Conservation (phyloP, 2,329 filamentous ascomycete genomes). For the Plenodomus lindquistii region DNA sequence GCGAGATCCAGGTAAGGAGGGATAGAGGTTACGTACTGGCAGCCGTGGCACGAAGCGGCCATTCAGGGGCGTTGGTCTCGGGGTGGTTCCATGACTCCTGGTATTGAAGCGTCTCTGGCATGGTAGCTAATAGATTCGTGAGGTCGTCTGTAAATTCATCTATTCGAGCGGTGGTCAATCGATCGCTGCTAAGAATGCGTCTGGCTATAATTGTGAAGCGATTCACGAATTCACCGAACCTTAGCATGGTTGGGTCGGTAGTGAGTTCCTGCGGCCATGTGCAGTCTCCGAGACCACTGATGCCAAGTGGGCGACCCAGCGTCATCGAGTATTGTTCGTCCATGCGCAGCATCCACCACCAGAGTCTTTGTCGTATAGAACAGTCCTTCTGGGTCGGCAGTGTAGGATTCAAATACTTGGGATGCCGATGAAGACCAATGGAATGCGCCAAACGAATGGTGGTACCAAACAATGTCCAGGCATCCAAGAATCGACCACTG, state of each 20-base stretch:
- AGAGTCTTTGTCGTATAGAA: conserved; percentile 49
- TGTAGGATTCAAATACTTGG: conserved; percentile 50
- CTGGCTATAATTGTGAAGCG: conserved; percentile 54
- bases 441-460: conserved; percentile 55
- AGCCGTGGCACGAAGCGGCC: conserved; percentile 53
- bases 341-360: conserved; percentile 60
- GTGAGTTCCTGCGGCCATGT: conserved; percentile 51
- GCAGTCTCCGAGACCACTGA: conserved; percentile 55
- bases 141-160: conserved; percentile 54
- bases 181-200: conserved; percentile 51
- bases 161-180: conserved; percentile 49
- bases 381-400: conserved; percentile 47
- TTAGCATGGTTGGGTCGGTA: conserved; percentile 49
- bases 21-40: conserved; percentile 41
- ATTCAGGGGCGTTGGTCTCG: conserved; percentile 48
- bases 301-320: conserved; percentile 53
- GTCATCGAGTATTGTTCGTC: conserved; percentile 57
- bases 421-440: conserved; percentile 55
- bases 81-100: conserved; percentile 49
- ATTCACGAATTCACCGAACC: conserved; percentile 51
- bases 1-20: neutral
- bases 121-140: conserved; percentile 49
- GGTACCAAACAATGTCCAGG: conserved; percentile 55
- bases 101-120: conserved; percentile 54
- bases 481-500: conserved; percentile 54